Conservation (phyloP, 306 rosid species). For the Lagenaria siceraria region DNA sequence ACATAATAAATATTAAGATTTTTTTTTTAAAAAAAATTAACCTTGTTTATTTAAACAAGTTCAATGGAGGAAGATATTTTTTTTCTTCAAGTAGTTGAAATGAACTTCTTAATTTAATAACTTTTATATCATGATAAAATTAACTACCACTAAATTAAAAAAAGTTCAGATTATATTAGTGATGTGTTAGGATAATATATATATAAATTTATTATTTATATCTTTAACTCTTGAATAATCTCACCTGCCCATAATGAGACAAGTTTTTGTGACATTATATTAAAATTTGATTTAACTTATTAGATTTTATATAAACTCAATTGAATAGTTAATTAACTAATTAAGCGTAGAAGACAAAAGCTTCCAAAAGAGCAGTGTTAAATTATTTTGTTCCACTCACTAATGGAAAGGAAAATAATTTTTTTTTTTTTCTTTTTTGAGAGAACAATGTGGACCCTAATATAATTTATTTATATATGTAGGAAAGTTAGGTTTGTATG, state of each 20-base stretch:
- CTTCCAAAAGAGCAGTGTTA: neutral
- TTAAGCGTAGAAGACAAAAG: neutral
- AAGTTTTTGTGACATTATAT: neutral
- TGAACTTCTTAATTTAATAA: too few species aligned
- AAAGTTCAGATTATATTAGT: neutral
- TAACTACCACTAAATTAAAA: neutral
- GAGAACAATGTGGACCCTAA: neutral
- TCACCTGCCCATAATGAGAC: neutral
- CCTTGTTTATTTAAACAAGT: too few species aligned
- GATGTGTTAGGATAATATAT: neutral
- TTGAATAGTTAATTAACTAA: neutral
- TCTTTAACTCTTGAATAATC: neutral
- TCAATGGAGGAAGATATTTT: too few species aligned
- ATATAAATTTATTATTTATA: neutral
- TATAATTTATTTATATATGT: neutral
- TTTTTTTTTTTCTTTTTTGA: neutral
- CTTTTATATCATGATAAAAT: too few species aligned
- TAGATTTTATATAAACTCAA: neutral
- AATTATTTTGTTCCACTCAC: neutral
- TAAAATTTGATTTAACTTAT: neutral
- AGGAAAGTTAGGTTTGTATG: slow-evolving; percentile 4
- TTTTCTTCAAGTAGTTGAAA: too few species aligned
- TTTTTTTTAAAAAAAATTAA: too few species aligned
- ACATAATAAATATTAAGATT: too few species aligned
- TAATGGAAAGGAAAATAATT: neutral